Evolutionary conservation across 2,329 filamentous ascomycete species (phyloP), one percentile per base, ranked within the genome.

Genomic region (Phoma sp.): DNA sequence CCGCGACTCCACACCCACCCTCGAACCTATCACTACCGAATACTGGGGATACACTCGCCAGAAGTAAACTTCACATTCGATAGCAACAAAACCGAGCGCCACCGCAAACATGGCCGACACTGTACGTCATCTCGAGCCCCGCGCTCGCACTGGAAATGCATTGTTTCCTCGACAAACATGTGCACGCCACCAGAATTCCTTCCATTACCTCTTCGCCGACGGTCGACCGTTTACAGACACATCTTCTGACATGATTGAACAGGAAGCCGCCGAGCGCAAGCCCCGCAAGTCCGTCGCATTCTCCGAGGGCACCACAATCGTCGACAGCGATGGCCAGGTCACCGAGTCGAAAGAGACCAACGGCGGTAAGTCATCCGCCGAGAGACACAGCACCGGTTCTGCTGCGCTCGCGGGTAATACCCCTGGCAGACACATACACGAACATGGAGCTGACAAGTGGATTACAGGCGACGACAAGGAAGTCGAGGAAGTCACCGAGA

Each of bases 271-370:
- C 56, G 83, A 87, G 69, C 84, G 84, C 74, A 92, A 90, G 77
- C 87, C 89, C 71, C 90, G 93, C 80, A 96, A 98, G 81, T 96
- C 92, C 39, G 93, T 98, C 71, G 88, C 92, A 62, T 98, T 98
- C 77, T 93, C 89, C 74, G 90, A 95, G 78, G 91, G 91, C 72
- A 86, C 91, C 68, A 85, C 90, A 64, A 87, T 96, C 69, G 93
- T 97, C 76, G 91, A 96, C 81, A 86, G 87, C 77, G 91, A 96
- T 83, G 93, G 93, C 69, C 86, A 88, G 74, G 87, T 97, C 74
- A 91, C 86, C 70, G 87, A 90, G 78, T 83, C 90, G 76, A 84
- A 87, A 64, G 83, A 84, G 67, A 77, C 81, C 71, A 86, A 89
- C 70, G 90, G 91, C 69, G 83, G 89, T 67, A 92, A 92, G 81